phyloP scores from a whole-genome alignment of 1,284 basidiomycete genomes.

The Trichosporon sp. region DNA sequence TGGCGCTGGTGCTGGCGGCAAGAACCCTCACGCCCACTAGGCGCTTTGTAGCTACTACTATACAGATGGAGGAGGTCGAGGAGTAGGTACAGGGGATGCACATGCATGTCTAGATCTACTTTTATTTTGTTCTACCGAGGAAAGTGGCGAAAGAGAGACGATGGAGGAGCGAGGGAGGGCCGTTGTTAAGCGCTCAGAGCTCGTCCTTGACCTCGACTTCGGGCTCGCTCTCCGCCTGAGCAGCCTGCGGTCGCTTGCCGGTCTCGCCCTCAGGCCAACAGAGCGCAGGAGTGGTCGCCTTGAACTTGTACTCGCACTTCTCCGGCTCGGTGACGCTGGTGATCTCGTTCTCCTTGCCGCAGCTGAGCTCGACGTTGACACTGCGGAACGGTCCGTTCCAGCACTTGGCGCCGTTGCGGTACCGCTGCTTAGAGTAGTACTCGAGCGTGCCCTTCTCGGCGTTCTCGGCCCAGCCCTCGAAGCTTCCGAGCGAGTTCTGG shows the following conservation, averaged over 20 bases:
- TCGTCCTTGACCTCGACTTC: constrained; percentile 30
- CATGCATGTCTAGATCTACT: constrained; percentile 8
- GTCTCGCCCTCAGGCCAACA: constrained; percentile 59
- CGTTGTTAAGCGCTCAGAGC: constrained; percentile 21
- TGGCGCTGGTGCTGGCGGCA: not conserved
- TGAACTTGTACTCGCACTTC: constrained; percentile 94
- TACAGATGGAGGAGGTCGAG: not conserved
- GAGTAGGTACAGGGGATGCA: constrained; percentile 4
- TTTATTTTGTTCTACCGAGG: not conserved
- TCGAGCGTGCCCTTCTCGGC: constrained; percentile 57
- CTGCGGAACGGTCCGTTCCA: constrained; percentile 87
- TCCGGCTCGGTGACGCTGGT: constrained; percentile 80
- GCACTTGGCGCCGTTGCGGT: constrained; percentile 77
- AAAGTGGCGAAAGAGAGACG: not conserved
- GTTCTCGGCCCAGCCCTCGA: constrained; percentile 66
- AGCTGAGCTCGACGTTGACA: constrained; percentile 68
- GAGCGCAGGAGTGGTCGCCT: constrained; percentile 79
- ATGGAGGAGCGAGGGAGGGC: not conserved
- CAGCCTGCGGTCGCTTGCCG: not conserved
- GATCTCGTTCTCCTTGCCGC: constrained; percentile 81
- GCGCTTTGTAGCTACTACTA: not conserved
- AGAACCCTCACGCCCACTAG: not conserved
- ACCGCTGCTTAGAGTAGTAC: constrained; percentile 76
- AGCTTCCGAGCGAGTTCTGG: constrained; percentile 75
- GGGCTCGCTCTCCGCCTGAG: not conserved